Conservation (phyloP, 1,284 basidiomycete species). For the Puccinia sorghi region DNA sequence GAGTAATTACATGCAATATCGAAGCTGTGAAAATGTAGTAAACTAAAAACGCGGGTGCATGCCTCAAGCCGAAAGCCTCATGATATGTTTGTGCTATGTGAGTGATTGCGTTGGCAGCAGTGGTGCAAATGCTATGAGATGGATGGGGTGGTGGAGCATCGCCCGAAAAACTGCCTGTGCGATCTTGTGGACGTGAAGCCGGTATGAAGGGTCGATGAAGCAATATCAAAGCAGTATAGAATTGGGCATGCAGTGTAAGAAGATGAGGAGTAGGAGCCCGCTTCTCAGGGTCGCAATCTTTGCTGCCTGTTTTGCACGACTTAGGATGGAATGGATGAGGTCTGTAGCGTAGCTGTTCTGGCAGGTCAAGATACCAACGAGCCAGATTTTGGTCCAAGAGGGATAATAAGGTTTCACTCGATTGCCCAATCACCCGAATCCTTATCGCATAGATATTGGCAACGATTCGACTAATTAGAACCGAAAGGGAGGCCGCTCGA, state of each 20-base stretch:
- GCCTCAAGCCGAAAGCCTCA: slow-evolving; percentile 65
- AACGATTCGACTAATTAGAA: slow-evolving; percentile 63
- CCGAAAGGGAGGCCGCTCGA: slow-evolving; percentile 67
- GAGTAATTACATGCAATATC: slow-evolving; percentile 67
- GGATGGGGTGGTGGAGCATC: slow-evolving; percentile 65
- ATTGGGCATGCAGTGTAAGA: slow-evolving; percentile 77
- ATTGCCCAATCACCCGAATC: slow-evolving; percentile 62
- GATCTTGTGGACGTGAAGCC: slow-evolving; percentile 15
- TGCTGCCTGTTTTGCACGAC: slow-evolving; percentile 36
- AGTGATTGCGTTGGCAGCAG: slow-evolving; percentile 76
- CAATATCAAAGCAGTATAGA: slow-evolving; percentile 76
- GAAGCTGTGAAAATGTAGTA: slow-evolving; percentile 80
- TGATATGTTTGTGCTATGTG: slow-evolving; percentile 64
- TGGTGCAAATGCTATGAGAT: slow-evolving; percentile 70
- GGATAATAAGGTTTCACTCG: slow-evolving; percentile 64
- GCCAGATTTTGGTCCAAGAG: slow-evolving; percentile 70
- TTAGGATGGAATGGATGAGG: slow-evolving; percentile 52
- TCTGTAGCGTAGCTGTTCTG: slow-evolving; percentile 66
- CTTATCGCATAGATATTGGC: slow-evolving; percentile 73
- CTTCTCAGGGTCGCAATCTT: not conserved
- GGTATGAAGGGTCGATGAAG: slow-evolving; percentile 69
- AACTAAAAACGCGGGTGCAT: slow-evolving; percentile 71
- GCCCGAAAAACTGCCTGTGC: slow-evolving; percentile 56
- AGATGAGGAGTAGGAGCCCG: slow-evolving; percentile 65
- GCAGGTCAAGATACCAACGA: slow-evolving; percentile 75